Base-by-base conservation (phyloP, 169 alveolate genomes). In the Theileria equi region DNA sequence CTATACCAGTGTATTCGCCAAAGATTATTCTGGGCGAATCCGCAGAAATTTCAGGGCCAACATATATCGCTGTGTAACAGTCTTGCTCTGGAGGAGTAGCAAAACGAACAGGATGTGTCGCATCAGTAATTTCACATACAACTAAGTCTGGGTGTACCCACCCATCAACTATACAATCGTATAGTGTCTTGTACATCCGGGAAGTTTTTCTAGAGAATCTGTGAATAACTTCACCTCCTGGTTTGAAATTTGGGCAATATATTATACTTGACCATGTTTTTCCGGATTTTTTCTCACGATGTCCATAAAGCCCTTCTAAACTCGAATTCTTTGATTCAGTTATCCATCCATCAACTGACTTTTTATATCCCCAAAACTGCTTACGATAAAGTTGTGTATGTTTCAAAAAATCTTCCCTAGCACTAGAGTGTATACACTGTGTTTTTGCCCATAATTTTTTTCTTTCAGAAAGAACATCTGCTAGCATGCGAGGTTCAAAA, bases 1-100 rank as follows among this genome's bases (percentile, higher is more conserved):
- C 93, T 38, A 68, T 79, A 48, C 95, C 95, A 6, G 95, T 90
- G 68, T 90, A 90, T 36, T 90, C 95, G 26, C 95, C 95, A 63
- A 89, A 89, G 5, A 90, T 72, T 13, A 90, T 89, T 31, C 83
- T 61, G 16, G 81, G 82, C 36, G 80, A 81, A 19, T 23, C 70
- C 34, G 81, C 79, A 21, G 72, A 66, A 13, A 85, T 85, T 59
- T 69, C 76, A 26, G 90, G 87, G 13, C 95, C 95, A 10, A 87
- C 86, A 69, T 90, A 90, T 3, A 90, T 88, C 23, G 90, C 90
- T 11, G 95, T 89, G 65, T 76, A 90, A 66, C 95, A 90, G 48
- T 88, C 90, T 77, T 90, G 90, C 32, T 79, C 77, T 2, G 89
- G 78, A 2, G 95, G 95, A 5, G 95, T 89, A 13, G 93, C 89